Base-by-base conservation (phyloP, 106 monocot species). In the Phalaenopsis equestris region DNA sequence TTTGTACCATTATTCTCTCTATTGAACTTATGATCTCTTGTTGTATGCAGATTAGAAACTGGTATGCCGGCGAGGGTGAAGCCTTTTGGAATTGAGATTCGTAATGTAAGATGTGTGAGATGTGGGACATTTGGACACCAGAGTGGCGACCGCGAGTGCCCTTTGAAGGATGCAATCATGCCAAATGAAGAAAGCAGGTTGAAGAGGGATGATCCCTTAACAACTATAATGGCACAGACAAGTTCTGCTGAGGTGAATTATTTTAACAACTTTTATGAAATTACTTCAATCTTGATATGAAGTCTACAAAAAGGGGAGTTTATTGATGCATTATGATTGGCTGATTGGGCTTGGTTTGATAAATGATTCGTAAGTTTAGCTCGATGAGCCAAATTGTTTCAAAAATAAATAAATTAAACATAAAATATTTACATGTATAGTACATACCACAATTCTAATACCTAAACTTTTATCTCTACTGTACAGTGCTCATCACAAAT, bases 121-220 rank as follows among this genome's bases (percentile, higher is more conserved):
- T 98, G 97, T 79, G 92, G 92, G 79, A 84, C 87, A 16, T 92
- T 80, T 84, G 97, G 97, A 41, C 97, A 98, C 73, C 97, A 98
- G 77, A 98, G 97, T 83, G 97, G 97, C 76, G 97, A 98, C 38
- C 94, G 97, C 43, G 97, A 98, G 84, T 98, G 97, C 75, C 90
- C 92, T 49, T 55, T 98, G 80, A 98, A 98, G 80, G 97, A 98
- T 86, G 89, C 83, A 55, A 92, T 98, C 84, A 98, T 98, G 97
- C 97, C 97, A 19, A 98, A 88, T 81, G 97, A 98, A 45, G 94
- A 98, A 83, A 92, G 76, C 48, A 89, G 97, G 37, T 43, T 98
- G 85, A 94, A 89, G 79, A 98, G 97, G 79, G 97, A 98, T 87
- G 97, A 98, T 84, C 97, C 97, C 19, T 88, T 98, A 17, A 98